phyloP scores from a whole-genome alignment of 176 grass and related monocot genomes.

The Cymbopogon citratus region DNA sequence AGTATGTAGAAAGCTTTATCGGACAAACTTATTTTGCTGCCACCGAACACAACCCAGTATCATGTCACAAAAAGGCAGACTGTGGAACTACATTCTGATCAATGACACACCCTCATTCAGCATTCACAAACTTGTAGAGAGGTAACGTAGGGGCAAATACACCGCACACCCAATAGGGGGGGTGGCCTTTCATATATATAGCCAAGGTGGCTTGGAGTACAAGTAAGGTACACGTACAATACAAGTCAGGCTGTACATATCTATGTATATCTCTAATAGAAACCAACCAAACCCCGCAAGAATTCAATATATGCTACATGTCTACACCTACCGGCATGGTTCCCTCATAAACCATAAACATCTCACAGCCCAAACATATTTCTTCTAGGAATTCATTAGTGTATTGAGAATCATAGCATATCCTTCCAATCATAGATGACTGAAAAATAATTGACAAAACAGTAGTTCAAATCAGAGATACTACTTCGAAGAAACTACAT shows the following conservation, averaged over 20 bases:
- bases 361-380: background rate
- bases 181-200: too few relatives aligned
- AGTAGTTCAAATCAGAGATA: background rate
- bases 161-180: too few relatives aligned
- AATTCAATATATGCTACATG: background rate
- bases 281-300: background rate
- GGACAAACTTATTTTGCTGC: background rate
- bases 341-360: background rate
- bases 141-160: too few relatives aligned
- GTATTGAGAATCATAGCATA: background rate
- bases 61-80: background rate
- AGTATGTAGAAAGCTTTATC: background rate
- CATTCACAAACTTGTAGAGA: background rate
- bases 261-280: too few relatives aligned
- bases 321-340: background rate
- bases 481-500: background rate
- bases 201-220: too few relatives aligned
- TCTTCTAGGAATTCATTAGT: background rate
- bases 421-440: background rate
- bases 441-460: constrained; percentile 4
- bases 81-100: background rate
- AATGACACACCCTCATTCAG: background rate
- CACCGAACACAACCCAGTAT: background rate
- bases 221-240: too few relatives aligned
- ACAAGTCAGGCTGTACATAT: too few relatives aligned